phyloP scores from a whole-genome alignment of 1,284 basidiomycete species.

The Apiotrichum montevideense region DNA sequence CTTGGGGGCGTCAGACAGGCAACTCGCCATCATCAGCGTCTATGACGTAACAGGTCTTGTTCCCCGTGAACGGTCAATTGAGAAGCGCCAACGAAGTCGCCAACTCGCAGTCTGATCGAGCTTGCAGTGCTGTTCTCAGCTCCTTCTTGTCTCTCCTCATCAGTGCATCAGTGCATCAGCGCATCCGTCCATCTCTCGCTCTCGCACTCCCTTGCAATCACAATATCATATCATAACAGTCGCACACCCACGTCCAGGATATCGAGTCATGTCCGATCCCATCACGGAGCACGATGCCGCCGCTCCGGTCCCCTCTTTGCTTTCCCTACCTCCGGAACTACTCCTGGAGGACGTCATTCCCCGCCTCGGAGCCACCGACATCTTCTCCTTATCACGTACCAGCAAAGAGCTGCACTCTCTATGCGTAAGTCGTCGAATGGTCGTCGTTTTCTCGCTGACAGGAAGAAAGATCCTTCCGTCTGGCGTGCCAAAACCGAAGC shows the following conservation, averaged over 20 bases:
- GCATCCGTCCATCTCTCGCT: no score
- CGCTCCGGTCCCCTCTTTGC: neutral
- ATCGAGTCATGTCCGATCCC: neutral
- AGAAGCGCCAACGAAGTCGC: no score
- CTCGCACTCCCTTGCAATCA: no score
- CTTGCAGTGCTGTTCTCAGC: no score
- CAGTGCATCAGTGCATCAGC: no score
- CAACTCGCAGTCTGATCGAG: no score
- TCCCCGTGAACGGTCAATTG: no score
- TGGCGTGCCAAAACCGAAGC: conserved; percentile 64
- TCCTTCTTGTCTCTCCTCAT: no score
- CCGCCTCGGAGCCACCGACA: conserved; percentile 54
- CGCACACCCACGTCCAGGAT: neutral
- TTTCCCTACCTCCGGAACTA: conserved; percentile 53
- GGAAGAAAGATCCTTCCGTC: conserved; percentile 62
- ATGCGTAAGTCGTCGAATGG: conserved; percentile 48
- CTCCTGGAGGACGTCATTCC: conserved; percentile 67
- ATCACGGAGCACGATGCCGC: neutral
- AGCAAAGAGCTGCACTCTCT: conserved; percentile 25
- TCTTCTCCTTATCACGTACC: conserved; percentile 52
- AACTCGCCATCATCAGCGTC: no score
- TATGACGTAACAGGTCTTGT: no score
- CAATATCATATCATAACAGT: no score
- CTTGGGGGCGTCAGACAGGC: neutral
- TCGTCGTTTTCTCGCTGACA: conserved; percentile 41